Percentiles rank a stretch among this genome's conserved stretches.
phyloP scores from a whole-genome alignment of 108 stramenopile genomes.

The Stephanodiscus triporus region DNA sequence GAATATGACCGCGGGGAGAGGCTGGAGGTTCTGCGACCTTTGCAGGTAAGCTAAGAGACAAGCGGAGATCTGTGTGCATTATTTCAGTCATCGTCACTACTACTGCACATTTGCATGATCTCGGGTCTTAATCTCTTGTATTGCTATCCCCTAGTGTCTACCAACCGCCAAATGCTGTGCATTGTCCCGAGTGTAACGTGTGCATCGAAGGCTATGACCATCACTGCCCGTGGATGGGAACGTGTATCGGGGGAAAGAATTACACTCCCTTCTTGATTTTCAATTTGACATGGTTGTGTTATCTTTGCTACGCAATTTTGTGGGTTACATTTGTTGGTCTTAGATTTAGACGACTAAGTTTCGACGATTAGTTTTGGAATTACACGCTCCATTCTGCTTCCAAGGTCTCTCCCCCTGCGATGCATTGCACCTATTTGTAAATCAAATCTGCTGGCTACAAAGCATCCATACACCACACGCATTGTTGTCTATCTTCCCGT shows the following conservation, averaged over 20 bases:
- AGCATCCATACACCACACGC: neutral
- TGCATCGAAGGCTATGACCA: constrained; percentile 91
- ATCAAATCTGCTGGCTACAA: no score
- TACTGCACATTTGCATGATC: neutral
- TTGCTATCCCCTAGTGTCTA: constrained; percentile 43
- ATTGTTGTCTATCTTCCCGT: neutral
- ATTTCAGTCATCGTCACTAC: no score
- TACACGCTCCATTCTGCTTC: no score
- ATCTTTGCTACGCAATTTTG: constrained; percentile 65
- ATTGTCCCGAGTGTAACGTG: constrained; percentile 90
- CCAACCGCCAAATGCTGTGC: constrained; percentile 80
- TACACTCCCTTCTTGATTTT: constrained; percentile 78
- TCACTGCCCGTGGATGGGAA: constrained; percentile 94
- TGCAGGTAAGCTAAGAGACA: constrained; percentile 54
- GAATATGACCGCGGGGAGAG: constrained; percentile 33
- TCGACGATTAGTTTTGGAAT: constrained; percentile 22
- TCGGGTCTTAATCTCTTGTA: no score
- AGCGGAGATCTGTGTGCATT: no score
- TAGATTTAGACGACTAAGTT: no score
- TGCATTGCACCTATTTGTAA: no score
- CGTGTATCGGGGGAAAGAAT: constrained; percentile 81
- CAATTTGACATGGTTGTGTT: constrained; percentile 79
- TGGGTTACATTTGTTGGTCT: constrained; percentile 70
- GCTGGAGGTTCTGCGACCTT: constrained; percentile 78
- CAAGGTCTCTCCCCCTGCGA: neutral